Percentiles rank a stretch among this genome's conserved stretches.
Evolutionary conservation across 768 basidiomycete genomes (phyloP).

Genomic region (Saitozyma sp.): DNA sequence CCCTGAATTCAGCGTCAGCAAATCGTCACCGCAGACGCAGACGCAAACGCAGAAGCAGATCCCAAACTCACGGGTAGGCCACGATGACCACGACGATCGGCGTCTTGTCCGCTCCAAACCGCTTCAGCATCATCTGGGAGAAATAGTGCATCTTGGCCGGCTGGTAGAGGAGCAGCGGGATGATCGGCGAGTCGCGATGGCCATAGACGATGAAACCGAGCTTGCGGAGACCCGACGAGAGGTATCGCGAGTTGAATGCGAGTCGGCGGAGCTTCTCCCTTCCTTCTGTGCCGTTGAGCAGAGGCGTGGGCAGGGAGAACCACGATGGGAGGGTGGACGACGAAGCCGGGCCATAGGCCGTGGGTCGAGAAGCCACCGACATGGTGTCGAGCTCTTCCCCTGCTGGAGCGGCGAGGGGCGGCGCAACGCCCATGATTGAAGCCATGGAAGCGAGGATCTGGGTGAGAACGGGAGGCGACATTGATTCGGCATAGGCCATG

Average conservation of each 20-base stretch:
- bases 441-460: conserved; percentile 92
- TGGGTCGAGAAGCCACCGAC: conserved; percentile 40
- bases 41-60: background rate
- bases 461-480: conserved; percentile 84
- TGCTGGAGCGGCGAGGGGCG: conserved; percentile 55
- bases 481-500: conserved; percentile 82
- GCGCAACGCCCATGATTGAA: conserved; percentile 82
- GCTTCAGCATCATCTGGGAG: conserved; percentile 74
- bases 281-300: conserved; percentile 84
- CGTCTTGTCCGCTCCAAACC: conserved; percentile 58
- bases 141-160: conserved; percentile 93
- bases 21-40: background rate
- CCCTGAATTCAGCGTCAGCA: conserved; percentile 47
- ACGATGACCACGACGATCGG: conserved; percentile 89
- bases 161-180: conserved; percentile 87
- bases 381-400: conserved; percentile 53
- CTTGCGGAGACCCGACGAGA: conserved; percentile 78
- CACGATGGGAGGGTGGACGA: conserved; percentile 67
- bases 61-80: conserved; percentile 60
- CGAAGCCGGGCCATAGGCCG: conserved; percentile 64
- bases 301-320: conserved; percentile 69
- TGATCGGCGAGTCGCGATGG: conserved; percentile 84
- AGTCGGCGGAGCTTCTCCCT: conserved; percentile 76
- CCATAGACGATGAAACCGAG: conserved; percentile 98
- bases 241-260: conserved; percentile 93